These are phyloP conservation scores for Aspergillus sp. DNA, from an alignment of 2,329 filamentous ascomycete genomes.

Conservation along the genomic window DNA sequence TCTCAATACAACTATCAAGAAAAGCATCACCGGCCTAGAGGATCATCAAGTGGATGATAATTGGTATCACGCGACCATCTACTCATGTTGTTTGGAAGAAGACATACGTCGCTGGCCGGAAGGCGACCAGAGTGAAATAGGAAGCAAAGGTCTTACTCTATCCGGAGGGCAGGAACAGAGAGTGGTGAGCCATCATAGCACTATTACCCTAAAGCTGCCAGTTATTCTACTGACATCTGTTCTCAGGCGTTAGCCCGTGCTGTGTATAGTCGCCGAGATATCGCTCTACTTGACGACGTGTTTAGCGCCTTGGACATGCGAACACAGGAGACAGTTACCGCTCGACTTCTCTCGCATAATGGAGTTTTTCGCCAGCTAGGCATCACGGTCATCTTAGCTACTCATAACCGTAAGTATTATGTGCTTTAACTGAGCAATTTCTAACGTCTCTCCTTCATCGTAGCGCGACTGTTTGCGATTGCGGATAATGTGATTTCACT, in stretches of 20 bases:
- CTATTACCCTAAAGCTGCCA: no score
- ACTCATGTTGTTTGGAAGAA: slow-evolving; percentile 19
- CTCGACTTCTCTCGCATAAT: neutral
- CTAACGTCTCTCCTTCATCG: neutral
- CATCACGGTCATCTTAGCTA: slow-evolving; percentile 2
- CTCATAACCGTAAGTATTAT: slow-evolving; percentile 1
- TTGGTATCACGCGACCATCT: neutral
- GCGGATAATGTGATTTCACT: neutral
- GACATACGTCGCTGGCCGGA: slow-evolving; percentile 26
- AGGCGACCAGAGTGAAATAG: slow-evolving; percentile 15
- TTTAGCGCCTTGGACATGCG: slow-evolving; percentile 32
- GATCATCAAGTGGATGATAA: slow-evolving; percentile 22
- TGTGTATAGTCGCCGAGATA: slow-evolving; percentile 11
- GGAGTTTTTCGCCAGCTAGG: slow-evolving; percentile 7
- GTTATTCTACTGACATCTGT: slow-evolving; percentile 13
- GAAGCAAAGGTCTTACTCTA: slow-evolving; percentile 1
- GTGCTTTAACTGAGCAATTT: neutral
- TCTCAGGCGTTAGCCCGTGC: slow-evolving; percentile 15
- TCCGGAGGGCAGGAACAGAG: slow-evolving; percentile 4
- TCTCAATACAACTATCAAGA: slow-evolving; percentile 72
- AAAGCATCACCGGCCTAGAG: slow-evolving; percentile 57
- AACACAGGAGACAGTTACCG: neutral
- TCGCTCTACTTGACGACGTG: slow-evolving; percentile 19
- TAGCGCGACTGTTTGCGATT: no score
- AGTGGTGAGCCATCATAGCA: slow-evolving; percentile 14